Evolutionary conservation across 2,329 filamentous ascomycete genomes (phyloP).

Genomic region (Cladosporium sp.): DNA sequence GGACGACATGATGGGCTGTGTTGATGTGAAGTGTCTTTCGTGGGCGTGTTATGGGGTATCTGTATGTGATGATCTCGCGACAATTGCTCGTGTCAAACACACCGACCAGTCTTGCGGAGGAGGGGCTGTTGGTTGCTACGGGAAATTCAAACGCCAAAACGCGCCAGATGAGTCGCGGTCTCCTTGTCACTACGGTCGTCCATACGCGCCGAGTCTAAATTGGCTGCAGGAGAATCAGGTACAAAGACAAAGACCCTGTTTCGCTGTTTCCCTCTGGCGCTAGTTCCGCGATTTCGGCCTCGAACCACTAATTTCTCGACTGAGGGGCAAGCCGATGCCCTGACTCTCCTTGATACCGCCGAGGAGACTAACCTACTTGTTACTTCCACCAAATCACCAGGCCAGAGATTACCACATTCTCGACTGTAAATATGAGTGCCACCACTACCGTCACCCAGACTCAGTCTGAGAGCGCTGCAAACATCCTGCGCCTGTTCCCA

Average conservation of each 20-base stretch:
- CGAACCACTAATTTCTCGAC: slow-evolving; percentile 13
- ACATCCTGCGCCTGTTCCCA: slow-evolving; percentile 82
- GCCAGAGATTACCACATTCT: background rate
- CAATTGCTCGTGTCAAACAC: too few species aligned
- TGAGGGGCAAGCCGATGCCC: slow-evolving; percentile 6
- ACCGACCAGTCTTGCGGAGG: background rate
- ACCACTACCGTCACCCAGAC: slow-evolving; percentile 28
- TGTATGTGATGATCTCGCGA: too few species aligned
- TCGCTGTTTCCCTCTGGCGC: background rate
- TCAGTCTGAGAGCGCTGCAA: slow-evolving; percentile 65
- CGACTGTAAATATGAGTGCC: slow-evolving; percentile 24
- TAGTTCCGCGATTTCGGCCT: slow-evolving; percentile 3
- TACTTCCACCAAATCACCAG: background rate
- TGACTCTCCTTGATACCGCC: background rate
- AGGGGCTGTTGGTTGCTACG: slow-evolving; percentile 10
- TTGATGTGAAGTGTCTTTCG: background rate
- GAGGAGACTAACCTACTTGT: background rate
- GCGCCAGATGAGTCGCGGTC: background rate
- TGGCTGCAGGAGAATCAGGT: slow-evolving; percentile 8
- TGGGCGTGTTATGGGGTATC: background rate
- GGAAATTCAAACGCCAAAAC: slow-evolving; percentile 5
- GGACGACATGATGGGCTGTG: slow-evolving; percentile 44
- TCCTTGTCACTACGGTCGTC: background rate
- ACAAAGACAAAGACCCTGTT: background rate
- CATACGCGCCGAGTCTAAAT: slow-evolving; percentile 1